Conservation (phyloP, 176 grass and related monocot genomes). For the Zoysia pacifica region DNA sequence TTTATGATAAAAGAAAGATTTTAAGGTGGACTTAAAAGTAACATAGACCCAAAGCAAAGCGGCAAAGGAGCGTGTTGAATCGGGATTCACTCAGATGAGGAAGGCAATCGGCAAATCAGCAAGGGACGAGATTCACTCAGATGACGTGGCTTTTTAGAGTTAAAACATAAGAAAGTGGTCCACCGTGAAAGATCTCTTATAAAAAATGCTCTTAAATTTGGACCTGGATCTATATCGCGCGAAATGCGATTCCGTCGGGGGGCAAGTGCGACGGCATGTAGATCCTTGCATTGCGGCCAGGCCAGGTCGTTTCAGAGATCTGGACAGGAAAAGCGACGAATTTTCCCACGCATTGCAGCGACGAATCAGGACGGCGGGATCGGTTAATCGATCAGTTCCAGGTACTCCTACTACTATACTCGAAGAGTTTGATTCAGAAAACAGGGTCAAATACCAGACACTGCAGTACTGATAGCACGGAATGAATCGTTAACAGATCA, state of each 20-base stretch:
- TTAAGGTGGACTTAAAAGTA: too few species aligned
- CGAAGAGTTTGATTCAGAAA: not conserved
- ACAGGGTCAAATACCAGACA: not conserved
- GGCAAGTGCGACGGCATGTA: not conserved
- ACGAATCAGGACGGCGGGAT: too few species aligned
- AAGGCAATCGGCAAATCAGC: too few species aligned
- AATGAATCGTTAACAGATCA: slow-evolving; percentile 7
- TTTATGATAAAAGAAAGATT: too few species aligned
- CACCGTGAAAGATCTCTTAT: too few species aligned
- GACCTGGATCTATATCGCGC: not conserved
- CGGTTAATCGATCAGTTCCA: not conserved
- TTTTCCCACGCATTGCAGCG: not conserved
- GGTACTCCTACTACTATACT: not conserved
- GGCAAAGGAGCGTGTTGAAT: too few species aligned
- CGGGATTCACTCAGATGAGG: too few species aligned
- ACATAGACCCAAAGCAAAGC: too few species aligned
- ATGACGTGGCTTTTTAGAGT: too few species aligned
- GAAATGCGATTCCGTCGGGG: not conserved
- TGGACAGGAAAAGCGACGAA: not conserved
- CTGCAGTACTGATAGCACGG: not conserved
- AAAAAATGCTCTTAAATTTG: too few species aligned
- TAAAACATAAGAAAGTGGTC: too few species aligned
- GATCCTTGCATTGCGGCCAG: not conserved
- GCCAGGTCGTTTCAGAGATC: not conserved
- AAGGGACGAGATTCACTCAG: too few species aligned